Evolutionary conservation across 148 eudicot species (phyloP).

Genomic region (Rhododendron mucronatum): DNA sequence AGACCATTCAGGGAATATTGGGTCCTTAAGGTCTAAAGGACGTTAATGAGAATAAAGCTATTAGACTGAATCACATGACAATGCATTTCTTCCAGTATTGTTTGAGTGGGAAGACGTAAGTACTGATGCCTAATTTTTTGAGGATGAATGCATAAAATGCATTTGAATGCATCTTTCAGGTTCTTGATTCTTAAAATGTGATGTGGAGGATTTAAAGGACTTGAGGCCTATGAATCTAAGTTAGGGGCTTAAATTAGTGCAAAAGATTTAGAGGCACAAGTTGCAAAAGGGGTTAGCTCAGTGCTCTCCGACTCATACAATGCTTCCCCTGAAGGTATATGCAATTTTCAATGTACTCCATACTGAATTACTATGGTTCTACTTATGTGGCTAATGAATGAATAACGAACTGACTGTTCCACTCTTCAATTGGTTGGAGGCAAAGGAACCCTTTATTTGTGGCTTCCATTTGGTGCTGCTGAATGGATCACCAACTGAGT

Average conservation of each 20-base stretch:
- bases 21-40: background rate
- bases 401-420: background rate
- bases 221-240: no score
- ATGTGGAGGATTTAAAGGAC: background rate
- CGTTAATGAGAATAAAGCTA: background rate
- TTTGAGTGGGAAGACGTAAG: background rate
- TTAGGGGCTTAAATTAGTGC: no score
- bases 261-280: background rate
- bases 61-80: background rate
- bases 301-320: background rate
- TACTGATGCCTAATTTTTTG: background rate
- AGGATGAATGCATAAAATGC: background rate
- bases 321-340: background rate
- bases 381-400: background rate
- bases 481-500: background rate
- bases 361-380: background rate
- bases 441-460: background rate
- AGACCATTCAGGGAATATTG: background rate
- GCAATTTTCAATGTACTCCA: background rate
- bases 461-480: background rate
- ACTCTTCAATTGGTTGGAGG: background rate
- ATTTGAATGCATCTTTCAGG: background rate
- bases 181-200: background rate
- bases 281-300: background rate
- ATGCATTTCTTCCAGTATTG: background rate